Evolutionary conservation across 768 basidiomycete species (phyloP), one percentile per base, ranked within the genome.

Genomic region (Kwoniella sp.): DNA sequence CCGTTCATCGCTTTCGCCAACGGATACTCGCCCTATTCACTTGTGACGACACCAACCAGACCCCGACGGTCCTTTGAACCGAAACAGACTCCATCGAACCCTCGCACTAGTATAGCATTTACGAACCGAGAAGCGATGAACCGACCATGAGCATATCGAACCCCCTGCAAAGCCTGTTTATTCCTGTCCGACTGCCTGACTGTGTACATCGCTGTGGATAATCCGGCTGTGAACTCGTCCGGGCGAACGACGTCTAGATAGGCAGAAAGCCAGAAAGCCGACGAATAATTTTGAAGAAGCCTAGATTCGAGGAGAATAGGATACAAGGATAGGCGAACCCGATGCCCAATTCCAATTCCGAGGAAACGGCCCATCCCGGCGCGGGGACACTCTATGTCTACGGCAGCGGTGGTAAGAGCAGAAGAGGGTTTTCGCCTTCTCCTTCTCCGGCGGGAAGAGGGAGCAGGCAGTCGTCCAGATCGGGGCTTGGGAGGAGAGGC

Each of bases 361-460:
- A 47, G 66, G 73, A 75, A 12, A 56, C 64, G 15, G 60, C 55
- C 12, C 56, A 63, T 47, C 73, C 73, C 3, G 73, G 73, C 2
- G 73, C 73, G 7, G 73, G 71, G 25, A 75, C 73, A 30, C 58
- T 72, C 1, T 75, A 61, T 29, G 73, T 71, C 45, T 70, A 75
- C 55, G 57, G 63, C 3, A 48, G n/a, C 25, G 20, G 31, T 51
- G 50, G 37, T 2, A 58, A 55, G 26, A 30, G 28, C 25, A 9
- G 41, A 11, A 45, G 41, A 20, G 41, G 41, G 15, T 45, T 45
- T 45, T 45, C 41, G 17, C 41, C 41, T 20, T 45, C 41, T 11
- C 38, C 52, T 17, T 61, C 60, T 12, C 60, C 60, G 7, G 25
- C 38, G 17, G 56, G 56, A 7, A 51, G 50, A 54, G 52, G 60